phyloP scores from a whole-genome alignment of 768 basidiomycete genomes.

The Nevesoporus exiguus region DNA sequence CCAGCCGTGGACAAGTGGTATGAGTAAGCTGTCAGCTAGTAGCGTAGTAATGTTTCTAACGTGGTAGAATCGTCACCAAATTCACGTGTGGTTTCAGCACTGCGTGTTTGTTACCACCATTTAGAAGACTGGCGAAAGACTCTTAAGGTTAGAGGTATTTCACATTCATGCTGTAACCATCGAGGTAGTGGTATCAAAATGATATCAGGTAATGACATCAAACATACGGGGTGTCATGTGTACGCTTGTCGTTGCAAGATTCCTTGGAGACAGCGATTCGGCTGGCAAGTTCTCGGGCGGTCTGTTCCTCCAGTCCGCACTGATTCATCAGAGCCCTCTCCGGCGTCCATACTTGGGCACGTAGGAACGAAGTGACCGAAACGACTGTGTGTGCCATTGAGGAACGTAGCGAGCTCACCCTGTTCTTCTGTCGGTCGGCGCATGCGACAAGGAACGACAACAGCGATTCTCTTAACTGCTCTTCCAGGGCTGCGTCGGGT shows the following conservation, averaged over 20 bases:
- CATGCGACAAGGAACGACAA: slow-evolving; percentile 16
- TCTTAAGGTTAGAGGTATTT: background rate
- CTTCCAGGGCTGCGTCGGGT: slow-evolving; percentile 21
- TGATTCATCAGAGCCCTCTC: slow-evolving; percentile 17
- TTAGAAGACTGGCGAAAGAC: background rate
- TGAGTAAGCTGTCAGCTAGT: background rate
- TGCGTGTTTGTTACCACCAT: background rate
- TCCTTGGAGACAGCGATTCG: slow-evolving; percentile 9
- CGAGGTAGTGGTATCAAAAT: background rate
- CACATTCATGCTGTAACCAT: background rate
- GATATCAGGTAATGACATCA: background rate
- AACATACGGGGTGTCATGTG: background rate
- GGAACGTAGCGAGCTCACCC: slow-evolving; percentile 1
- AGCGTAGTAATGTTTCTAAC: background rate
- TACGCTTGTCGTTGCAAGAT: background rate
- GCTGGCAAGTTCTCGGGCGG: slow-evolving; percentile 17
- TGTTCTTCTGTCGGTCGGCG: slow-evolving; percentile 10
- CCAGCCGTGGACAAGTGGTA: background rate
- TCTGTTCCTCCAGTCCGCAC: slow-evolving; percentile 20
- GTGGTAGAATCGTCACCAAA: background rate
- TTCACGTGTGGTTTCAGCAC: background rate
- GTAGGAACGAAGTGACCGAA: slow-evolving; percentile 7
- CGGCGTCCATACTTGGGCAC: slow-evolving; percentile 6
- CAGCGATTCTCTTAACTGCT: slow-evolving; percentile 25
- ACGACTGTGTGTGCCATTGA: slow-evolving; percentile 8